These are phyloP conservation scores for Desmodesmus armatus DNA, from an alignment of 139 green algal species.

Conservation along the genomic window DNA sequence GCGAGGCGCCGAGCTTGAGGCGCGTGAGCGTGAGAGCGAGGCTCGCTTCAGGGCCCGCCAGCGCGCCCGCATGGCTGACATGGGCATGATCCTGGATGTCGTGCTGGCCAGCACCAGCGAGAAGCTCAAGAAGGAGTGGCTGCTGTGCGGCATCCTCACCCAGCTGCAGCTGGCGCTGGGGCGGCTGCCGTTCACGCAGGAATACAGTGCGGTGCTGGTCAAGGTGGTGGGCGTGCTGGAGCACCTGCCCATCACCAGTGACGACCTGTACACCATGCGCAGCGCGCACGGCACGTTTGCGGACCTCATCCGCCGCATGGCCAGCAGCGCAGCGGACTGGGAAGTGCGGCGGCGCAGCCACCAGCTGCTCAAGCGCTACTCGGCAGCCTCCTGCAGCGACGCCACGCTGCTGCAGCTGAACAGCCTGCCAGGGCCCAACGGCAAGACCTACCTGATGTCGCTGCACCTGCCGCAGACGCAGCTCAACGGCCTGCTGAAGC, in stretches of 20 bases:
- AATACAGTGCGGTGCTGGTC: conserved; percentile 74
- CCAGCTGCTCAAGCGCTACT: conserved; percentile 73
- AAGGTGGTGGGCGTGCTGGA: conserved; percentile 77
- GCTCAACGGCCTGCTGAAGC: conserved; percentile 16
- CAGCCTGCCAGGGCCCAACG: conserved; percentile 11
- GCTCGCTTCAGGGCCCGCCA: conserved; percentile 72
- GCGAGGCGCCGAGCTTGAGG: conserved; percentile 35
- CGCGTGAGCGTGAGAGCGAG: conserved; percentile 47
- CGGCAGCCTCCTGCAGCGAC: conserved; percentile 56
- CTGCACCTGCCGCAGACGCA: conserved; percentile 44
- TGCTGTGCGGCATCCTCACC: conserved; percentile 81
- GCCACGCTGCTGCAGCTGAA: conserved; percentile 45
- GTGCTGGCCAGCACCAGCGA: conserved; percentile 76
- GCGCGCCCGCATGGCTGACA: conserved; percentile 85
- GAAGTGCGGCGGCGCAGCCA: conserved; percentile 73
- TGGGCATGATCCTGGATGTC: conserved; percentile 89
- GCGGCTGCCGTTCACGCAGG: conserved; percentile 49
- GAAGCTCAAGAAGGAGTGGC: conserved; percentile 70
- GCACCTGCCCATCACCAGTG: conserved; percentile 71
- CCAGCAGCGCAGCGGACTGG: conserved; percentile 61
- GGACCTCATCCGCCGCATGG: conserved; percentile 76
- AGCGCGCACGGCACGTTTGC: conserved; percentile 87
- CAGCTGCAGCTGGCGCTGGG: conserved; percentile 79
- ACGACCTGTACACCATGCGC: conserved; percentile 73
- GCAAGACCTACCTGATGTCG: conserved; percentile 34